phyloP scores from a whole-genome alignment of 1,139 yeast genomes.

The Candida sojae region DNA sequence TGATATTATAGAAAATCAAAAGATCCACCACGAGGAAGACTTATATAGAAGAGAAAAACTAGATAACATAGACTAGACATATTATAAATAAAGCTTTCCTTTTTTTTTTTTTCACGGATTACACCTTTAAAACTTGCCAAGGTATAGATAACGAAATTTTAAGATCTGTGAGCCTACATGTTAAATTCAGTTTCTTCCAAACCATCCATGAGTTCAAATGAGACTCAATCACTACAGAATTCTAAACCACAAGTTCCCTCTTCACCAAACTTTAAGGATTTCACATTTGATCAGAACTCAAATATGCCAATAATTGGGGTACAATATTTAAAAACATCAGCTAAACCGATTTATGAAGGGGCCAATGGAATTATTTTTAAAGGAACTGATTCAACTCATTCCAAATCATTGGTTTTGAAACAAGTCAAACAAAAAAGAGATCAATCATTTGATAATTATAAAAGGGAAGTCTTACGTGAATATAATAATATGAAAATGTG shows the following conservation, averaged over 20 bases:
- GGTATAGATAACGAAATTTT: no score
- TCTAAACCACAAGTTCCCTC: neutral
- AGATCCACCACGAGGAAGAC: no score
- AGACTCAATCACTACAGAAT: neutral
- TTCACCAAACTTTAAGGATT: neutral
- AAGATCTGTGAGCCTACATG: neutral
- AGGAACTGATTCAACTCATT: constrained; percentile 26
- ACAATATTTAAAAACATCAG: constrained; percentile 25
- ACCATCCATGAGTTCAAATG: neutral
- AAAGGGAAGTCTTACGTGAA: constrained; percentile 28
- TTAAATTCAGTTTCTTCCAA: neutral
- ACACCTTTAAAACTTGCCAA: no score
- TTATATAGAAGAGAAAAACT: no score
- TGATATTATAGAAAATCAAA: no score
- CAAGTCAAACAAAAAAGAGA: constrained; percentile 26
- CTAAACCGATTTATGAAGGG: constrained; percentile 43
- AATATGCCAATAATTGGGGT: constrained; percentile 14
- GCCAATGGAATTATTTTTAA: constrained; percentile 44
- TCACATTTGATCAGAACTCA: neutral
- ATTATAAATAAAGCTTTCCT: no score
- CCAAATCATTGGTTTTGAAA: constrained; percentile 30
- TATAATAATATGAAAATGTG: constrained; percentile 28
- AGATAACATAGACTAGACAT: no score
- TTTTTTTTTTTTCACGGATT: no score
- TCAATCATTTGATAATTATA: constrained; percentile 18